Conservation (phyloP, 495 filamentous ascomycete genomes). For the Letharia lupina region DNA sequence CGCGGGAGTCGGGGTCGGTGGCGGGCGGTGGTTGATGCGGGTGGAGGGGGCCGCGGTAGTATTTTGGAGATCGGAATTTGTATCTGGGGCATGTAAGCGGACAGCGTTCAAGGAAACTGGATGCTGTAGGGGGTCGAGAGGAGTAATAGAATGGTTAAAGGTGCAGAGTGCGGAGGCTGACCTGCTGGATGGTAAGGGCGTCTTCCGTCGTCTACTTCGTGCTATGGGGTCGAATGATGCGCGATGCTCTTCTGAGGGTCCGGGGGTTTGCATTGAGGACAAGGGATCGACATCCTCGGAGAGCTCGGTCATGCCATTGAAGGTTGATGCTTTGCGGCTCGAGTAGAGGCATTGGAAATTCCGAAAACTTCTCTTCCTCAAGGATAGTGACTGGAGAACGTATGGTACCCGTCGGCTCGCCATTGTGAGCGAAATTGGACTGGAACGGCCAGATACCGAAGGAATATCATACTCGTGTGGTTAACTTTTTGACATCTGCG, state of each 20-base stretch:
- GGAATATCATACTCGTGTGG: not conserved
- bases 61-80: conserved; percentile 85
- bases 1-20: conserved; percentile 77
- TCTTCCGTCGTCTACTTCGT: conserved; percentile 42
- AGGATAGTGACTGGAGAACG: not conserved
- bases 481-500: not conserved
- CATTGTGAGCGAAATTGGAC: not conserved
- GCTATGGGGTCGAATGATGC: conserved; percentile 51
- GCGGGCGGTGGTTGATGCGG: conserved; percentile 77
- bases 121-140: conserved; percentile 3
- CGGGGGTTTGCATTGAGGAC: conserved; percentile 35
- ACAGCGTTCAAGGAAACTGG: not conserved
- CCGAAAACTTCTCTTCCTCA: conserved; percentile 1
- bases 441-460: not conserved
- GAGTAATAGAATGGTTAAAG: not conserved
- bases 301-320: conserved; percentile 25
- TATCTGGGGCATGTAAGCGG: conserved; percentile 52
- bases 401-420: conserved; percentile 3
- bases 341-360: conserved; percentile 11
- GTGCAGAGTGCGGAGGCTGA: conserved; percentile 30
- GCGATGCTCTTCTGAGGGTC: conserved; percentile 31
- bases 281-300: conserved; percentile 33
- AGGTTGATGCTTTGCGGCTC: conserved; percentile 21
- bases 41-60: conserved; percentile 85
- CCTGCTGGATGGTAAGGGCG: conserved; percentile 60